phyloP scores from a whole-genome alignment of 2,329 filamentous ascomycete species.

The Fusarium mexicanum region DNA sequence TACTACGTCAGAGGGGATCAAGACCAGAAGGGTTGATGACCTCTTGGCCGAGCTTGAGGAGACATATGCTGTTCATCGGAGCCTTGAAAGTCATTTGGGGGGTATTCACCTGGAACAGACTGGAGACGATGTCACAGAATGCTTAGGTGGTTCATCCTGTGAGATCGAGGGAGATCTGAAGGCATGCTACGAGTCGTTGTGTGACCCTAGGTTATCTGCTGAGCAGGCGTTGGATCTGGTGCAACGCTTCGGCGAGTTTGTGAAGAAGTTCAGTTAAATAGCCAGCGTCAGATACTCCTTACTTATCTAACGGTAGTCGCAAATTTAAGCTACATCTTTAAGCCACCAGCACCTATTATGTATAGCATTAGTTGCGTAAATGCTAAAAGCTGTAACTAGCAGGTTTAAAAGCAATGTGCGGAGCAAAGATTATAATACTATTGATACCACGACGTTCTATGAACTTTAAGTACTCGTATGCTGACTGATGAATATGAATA shows the following conservation, averaged over 20 bases:
- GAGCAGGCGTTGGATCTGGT: not conserved
- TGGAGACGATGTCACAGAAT: not conserved
- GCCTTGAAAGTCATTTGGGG: not conserved
- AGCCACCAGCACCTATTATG: rapidly evolving
- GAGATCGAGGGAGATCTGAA: not conserved
- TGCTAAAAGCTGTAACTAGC: not conserved
- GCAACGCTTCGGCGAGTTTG: not conserved
- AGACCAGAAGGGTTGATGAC: not conserved
- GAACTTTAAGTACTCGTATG: rapidly evolving
- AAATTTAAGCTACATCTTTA: not conserved
- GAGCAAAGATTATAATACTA: not conserved
- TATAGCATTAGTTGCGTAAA: rapidly evolving
- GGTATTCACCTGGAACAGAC: not conserved
- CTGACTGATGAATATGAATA: rapidly evolving
- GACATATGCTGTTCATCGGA: not conserved
- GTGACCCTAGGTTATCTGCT: not conserved
- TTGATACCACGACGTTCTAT: too few species aligned
- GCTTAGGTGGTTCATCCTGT: not conserved
- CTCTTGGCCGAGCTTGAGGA: not conserved
- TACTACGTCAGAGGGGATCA: not conserved
- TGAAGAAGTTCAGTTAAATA: not conserved
- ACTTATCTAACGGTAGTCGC: rapidly evolving
- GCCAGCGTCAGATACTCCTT: not conserved
- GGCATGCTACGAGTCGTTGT: not conserved
- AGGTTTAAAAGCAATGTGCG: rapidly evolving